These are phyloP conservation scores for Salinomyces thailandicus DNA, from an alignment of 2,329 filamentous ascomycete species.

Conservation along the genomic window DNA sequence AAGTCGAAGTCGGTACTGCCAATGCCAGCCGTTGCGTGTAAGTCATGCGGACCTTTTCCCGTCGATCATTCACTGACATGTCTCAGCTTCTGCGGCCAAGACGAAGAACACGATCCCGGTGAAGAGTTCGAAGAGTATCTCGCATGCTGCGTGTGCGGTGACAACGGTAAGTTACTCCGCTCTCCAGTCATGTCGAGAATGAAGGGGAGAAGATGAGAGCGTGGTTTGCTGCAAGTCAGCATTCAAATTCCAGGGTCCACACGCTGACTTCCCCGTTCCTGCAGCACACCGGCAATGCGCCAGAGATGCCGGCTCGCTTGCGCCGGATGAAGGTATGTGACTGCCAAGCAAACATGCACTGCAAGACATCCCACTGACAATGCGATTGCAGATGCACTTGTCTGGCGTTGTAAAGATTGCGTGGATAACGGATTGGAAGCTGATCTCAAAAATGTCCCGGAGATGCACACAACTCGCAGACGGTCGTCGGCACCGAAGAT, in stretches of 20 bases:
- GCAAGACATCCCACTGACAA: slow-evolving; percentile 15
- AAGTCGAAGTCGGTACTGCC: slow-evolving; percentile 40
- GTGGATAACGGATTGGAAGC: slow-evolving; percentile 42
- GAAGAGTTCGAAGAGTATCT: slow-evolving; percentile 74
- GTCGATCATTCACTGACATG: slow-evolving; percentile 23
- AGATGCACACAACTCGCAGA: slow-evolving; percentile 32
- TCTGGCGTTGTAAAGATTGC: slow-evolving; percentile 54
- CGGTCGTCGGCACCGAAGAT: slow-evolving; percentile 55
- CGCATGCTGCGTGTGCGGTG: slow-evolving; percentile 64
- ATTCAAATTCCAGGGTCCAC: slow-evolving; percentile 24
- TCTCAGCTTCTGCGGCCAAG: slow-evolving; percentile 66
- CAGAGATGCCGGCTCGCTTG: slow-evolving; percentile 55
- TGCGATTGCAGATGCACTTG: slow-evolving; percentile 38
- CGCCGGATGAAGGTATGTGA: slow-evolving; percentile 52
- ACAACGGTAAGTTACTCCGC: slow-evolving; percentile 62
- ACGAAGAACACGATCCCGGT: slow-evolving; percentile 71
- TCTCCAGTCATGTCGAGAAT: too few relatives aligned
- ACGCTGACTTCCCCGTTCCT: slow-evolving; percentile 37
- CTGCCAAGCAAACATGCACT: slow-evolving; percentile 11
- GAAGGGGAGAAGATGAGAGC: too few relatives aligned
- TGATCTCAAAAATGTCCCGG: slow-evolving; percentile 30
- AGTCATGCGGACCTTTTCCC: too few relatives aligned
- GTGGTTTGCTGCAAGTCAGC: too few relatives aligned
- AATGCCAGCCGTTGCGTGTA: slow-evolving; percentile 56
- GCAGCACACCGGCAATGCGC: slow-evolving; percentile 88